phyloP scores from a whole-genome alignment of 257 asterid species.

The Petunia axillaris region DNA sequence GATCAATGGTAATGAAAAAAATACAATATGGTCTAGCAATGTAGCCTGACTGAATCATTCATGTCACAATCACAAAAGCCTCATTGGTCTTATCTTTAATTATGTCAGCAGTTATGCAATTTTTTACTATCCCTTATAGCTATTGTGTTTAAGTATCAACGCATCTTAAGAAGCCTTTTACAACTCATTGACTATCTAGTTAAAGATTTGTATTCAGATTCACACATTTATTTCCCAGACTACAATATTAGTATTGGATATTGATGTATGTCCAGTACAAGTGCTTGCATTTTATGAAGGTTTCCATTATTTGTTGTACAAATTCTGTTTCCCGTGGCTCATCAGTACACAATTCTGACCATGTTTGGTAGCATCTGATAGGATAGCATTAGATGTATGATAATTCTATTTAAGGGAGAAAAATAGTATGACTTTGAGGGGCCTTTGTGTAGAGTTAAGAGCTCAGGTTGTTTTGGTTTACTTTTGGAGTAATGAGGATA shows the following conservation, averaged over 20 bases:
- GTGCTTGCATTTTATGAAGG: not conserved
- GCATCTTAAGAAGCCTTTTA: not conserved
- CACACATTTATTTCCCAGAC: too few species aligned
- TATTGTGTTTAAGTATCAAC: not conserved
- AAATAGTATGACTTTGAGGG: not conserved
- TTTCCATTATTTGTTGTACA: not conserved
- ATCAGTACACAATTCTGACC: not conserved
- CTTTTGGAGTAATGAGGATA: not conserved
- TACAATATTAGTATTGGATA: not conserved
- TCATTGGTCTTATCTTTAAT: slow-evolving; percentile 2
- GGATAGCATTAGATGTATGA: slow-evolving; percentile 4
- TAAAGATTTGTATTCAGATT: not conserved
- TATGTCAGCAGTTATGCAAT: not conserved
- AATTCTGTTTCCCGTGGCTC: not conserved
- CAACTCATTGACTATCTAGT: slow-evolving; percentile 4
- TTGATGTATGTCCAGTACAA: not conserved
- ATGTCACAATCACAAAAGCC: slow-evolving; percentile 14
- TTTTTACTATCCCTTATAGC: not conserved
- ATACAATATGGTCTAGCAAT: slow-evolving; percentile 15
- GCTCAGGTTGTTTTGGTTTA: not conserved
- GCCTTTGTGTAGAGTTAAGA: not conserved
- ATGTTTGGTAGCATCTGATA: slow-evolving; percentile 18
- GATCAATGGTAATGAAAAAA: not conserved
- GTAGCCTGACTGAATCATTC: not conserved
- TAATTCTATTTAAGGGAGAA: not conserved